Percentiles rank a stretch among this genome's conserved stretches.
Evolutionary conservation across 768 basidiomycete genomes (phyloP).

Genomic region (Leccinum olivaceopallidum): DNA sequence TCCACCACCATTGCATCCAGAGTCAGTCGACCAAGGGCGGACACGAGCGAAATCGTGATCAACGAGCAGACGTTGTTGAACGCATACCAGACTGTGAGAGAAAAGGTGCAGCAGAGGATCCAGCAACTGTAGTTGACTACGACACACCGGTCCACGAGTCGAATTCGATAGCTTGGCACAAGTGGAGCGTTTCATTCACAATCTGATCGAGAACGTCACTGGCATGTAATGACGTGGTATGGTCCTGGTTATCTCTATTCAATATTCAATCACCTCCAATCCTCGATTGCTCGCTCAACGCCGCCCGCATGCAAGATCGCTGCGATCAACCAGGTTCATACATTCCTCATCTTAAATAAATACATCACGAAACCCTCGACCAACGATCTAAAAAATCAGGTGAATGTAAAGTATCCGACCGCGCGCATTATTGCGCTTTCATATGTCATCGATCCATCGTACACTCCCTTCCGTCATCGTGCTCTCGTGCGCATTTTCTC

Average conservation of each 20-base stretch:
- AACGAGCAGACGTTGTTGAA: conserved; percentile 97
- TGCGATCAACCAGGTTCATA: background rate
- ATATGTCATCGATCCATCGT: background rate
- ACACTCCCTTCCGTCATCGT: background rate
- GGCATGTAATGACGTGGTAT: background rate
- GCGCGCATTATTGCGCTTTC: background rate
- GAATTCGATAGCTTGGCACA: background rate
- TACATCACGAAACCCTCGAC: background rate
- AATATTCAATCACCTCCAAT: background rate
- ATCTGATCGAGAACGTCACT: background rate
- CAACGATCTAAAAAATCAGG: background rate
- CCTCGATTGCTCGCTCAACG: background rate
- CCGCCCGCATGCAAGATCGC: background rate
- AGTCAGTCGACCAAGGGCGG: conserved; percentile 89
- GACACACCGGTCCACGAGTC: background rate
- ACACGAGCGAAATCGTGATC: conserved; percentile 95
- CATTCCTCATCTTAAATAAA: background rate
- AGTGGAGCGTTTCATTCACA: background rate
- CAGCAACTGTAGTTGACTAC: conserved; percentile 57
- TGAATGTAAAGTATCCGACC: background rate
- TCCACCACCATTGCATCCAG: conserved; percentile 92
- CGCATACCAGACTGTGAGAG: conserved; percentile 89
- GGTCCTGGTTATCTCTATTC: background rate
- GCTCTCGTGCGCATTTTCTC: background rate
- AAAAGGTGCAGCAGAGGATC: conserved; percentile 81